These are phyloP conservation scores for Pezicula neosporulosa DNA, from an alignment of 2,329 filamentous ascomycete species.

Conservation along the genomic window DNA sequence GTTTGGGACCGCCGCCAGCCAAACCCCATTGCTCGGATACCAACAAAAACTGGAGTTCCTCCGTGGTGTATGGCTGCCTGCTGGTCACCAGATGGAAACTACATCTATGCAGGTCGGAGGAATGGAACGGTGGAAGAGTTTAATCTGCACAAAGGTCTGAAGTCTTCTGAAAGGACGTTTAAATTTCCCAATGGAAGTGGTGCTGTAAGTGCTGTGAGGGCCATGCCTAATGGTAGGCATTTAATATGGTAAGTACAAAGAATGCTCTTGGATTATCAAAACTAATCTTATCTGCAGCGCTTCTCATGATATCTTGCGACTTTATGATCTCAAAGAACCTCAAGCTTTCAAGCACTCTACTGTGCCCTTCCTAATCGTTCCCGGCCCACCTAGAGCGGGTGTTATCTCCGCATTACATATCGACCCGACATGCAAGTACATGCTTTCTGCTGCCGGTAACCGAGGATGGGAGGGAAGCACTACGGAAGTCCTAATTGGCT, in stretches of 20 bases:
- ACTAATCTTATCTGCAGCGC: slow-evolving; percentile 51
- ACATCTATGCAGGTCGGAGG: slow-evolving; percentile 85
- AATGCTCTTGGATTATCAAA: slow-evolving; percentile 13
- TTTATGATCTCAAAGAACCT: slow-evolving; percentile 77
- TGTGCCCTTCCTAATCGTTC: slow-evolving; percentile 94
- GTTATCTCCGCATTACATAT: slow-evolving; percentile 84
- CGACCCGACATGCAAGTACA: slow-evolving; percentile 83
- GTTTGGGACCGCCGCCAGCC: slow-evolving; percentile 86
- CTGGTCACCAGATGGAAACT: slow-evolving; percentile 95
- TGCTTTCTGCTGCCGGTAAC: slow-evolving; percentile 89
- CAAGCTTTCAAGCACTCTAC: slow-evolving; percentile 68
- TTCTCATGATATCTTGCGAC: slow-evolving; percentile 85
- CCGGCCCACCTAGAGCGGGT: slow-evolving; percentile 77
- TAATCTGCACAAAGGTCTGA: slow-evolving; percentile 76
- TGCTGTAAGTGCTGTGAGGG: slow-evolving; percentile 79
- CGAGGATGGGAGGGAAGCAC: slow-evolving; percentile 89
- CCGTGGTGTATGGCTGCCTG: slow-evolving; percentile 98
- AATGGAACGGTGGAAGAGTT: slow-evolving; percentile 95
- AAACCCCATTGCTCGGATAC: slow-evolving; percentile 75
- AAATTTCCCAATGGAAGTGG: slow-evolving; percentile 88
- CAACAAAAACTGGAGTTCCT: slow-evolving; percentile 70
- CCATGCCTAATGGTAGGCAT: slow-evolving; percentile 92
- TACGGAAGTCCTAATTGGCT: slow-evolving; percentile 90
- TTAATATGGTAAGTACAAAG: slow-evolving; percentile 67
- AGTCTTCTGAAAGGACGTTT: slow-evolving; percentile 73